Evolutionary conservation across 495 filamentous ascomycete genomes (phyloP).

Genomic region (Penicillium antarcticum): DNA sequence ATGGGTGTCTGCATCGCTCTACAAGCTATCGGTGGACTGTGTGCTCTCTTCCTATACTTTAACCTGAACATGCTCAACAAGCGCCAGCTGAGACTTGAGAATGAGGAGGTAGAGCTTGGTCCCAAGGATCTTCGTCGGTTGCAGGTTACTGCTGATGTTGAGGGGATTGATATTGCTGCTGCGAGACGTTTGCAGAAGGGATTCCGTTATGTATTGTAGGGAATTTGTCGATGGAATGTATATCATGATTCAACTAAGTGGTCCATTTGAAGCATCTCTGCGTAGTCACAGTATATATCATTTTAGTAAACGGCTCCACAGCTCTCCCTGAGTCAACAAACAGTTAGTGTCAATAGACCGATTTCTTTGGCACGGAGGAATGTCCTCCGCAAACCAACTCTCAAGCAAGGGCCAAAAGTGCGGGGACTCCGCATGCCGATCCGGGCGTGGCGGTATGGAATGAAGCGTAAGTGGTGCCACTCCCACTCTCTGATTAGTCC

Average conservation of each 20-base stretch:
- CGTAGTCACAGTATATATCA: no score
- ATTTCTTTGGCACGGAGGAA: no score
- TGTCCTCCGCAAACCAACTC: no score
- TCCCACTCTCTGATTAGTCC: no score
- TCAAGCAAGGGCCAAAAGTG: no score
- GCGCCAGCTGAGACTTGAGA: slow-evolving; percentile 43
- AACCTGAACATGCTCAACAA: slow-evolving; percentile 43
- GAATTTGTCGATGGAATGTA: background rate
- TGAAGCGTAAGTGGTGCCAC: no score
- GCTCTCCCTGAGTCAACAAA: no score
- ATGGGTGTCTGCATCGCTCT: slow-evolving; percentile 48
- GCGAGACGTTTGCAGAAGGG: slow-evolving; percentile 46
- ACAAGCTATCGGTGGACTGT: slow-evolving; percentile 34
- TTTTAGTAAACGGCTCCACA: no score
- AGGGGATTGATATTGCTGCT: slow-evolving; percentile 45
- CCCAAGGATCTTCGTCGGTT: slow-evolving; percentile 40
- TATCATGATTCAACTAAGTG: background rate
- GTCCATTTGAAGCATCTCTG: no score
- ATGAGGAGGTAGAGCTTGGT: slow-evolving; percentile 36
- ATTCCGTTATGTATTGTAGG: slow-evolving; percentile 43
- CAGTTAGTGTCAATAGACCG: no score
- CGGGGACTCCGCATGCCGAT: no score
- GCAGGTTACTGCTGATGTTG: slow-evolving; percentile 44
- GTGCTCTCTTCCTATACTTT: slow-evolving; percentile 40
- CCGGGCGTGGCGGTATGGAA: no score